phyloP scores from a whole-genome alignment of 192 early-diverging fungal genomes.

The Podila epicladia region DNA sequence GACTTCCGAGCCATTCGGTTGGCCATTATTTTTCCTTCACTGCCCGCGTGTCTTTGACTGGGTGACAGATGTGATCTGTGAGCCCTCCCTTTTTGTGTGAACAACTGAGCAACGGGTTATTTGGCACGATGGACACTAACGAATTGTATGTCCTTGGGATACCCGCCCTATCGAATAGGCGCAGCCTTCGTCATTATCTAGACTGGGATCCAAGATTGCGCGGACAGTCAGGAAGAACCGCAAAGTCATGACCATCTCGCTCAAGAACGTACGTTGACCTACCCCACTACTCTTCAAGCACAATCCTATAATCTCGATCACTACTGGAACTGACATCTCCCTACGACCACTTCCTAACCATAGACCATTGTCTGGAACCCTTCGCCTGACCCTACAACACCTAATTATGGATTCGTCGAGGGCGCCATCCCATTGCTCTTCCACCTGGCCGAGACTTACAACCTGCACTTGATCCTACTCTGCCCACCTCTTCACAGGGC shows the following conservation, averaged over 20 bases:
- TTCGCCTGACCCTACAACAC: constrained; percentile 69
- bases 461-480: constrained; percentile 70
- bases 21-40: neutral
- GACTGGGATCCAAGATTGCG: constrained; percentile 49
- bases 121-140: neutral
- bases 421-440: constrained; percentile 63
- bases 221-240: constrained; percentile 56
- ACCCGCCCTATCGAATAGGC: neutral
- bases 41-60: neutral
- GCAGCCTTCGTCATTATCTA: constrained; percentile 40
- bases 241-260: constrained; percentile 65
- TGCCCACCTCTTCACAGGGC: constrained; percentile 31
- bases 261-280: constrained; percentile 62
- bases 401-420: constrained; percentile 79
- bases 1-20: neutral
- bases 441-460: constrained; percentile 56
- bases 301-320: neutral
- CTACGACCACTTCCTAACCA: neutral
- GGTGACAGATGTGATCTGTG: neutral
- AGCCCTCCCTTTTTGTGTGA: neutral
- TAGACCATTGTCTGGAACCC: constrained; percentile 85
- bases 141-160: neutral
- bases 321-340: neutral
- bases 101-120: neutral
- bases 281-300: neutral